Conservation (phyloP, 768 basidiomycete genomes). For the Suillus americanus region DNA sequence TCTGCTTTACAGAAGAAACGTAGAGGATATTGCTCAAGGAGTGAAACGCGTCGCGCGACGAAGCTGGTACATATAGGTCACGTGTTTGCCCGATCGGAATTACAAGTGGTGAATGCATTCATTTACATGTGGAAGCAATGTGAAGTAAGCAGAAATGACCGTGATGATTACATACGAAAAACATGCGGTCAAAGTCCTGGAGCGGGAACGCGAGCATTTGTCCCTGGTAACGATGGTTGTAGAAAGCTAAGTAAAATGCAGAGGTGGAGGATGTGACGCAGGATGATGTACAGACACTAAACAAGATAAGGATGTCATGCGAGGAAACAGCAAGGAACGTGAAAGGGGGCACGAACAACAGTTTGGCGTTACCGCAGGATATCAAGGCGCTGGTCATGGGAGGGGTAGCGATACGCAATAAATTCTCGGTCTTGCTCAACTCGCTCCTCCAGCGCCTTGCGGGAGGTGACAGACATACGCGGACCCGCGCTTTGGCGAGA, state of each 20-base stretch:
- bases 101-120: conserved; percentile 15
- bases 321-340: neutral
- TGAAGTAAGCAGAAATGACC: conserved; percentile 13
- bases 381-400: conserved; percentile 63
- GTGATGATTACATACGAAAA: conserved; percentile 11
- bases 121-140: conserved; percentile 26
- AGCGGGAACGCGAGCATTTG: conserved; percentile 16
- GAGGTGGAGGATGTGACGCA: conserved; percentile 17
- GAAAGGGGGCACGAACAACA: conserved; percentile 8
- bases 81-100: conserved; percentile 1
- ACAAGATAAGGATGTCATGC: conserved; percentile 11
- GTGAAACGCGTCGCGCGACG: conserved; percentile 8
- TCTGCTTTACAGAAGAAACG: conserved; percentile 6
- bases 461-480: conserved; percentile 63
- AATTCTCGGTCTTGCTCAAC: conserved; percentile 87
- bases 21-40: neutral
- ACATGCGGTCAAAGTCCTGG: conserved; percentile 29
- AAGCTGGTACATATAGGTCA: conserved; percentile 17
- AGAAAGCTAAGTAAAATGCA: conserved; percentile 19
- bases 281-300: conserved; percentile 17
- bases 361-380: conserved; percentile 44
- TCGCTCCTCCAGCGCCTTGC: conserved; percentile 72
- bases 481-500: conserved; percentile 53
- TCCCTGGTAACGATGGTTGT: conserved; percentile 8
- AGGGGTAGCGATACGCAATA: conserved; percentile 86